These are phyloP conservation scores for Berkeleyomyces basicola DNA, from an alignment of 2,329 filamentous ascomycete species.

Conservation along the genomic window DNA sequence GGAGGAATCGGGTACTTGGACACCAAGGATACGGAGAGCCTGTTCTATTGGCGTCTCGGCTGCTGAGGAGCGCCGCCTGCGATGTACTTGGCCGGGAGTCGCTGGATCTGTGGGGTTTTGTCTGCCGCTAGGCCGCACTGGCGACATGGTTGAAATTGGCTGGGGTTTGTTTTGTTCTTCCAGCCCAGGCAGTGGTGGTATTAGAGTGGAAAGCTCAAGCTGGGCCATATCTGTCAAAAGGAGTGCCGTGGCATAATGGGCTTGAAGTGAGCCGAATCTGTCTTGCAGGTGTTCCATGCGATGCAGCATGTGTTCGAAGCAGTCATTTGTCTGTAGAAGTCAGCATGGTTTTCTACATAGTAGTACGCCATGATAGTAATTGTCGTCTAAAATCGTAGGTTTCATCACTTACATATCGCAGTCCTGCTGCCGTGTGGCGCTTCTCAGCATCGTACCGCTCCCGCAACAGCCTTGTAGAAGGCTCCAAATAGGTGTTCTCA, in stretches of 20 bases:
- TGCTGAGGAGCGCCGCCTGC: not conserved
- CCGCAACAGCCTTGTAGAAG: constrained; percentile 33
- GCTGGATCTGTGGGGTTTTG: not conserved
- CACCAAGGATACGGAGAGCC: not conserved
- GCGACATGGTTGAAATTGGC: not conserved
- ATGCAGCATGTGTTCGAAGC: constrained; percentile 26
- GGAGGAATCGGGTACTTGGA: not conserved
- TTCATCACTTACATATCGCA: constrained; percentile 31
- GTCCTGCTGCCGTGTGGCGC: constrained; percentile 29
- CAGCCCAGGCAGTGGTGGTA: not conserved
- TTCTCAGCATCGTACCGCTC: constrained; percentile 28
- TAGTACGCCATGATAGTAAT: not conserved
- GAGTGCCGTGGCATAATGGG: not conserved
- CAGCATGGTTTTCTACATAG: constrained; percentile 14
- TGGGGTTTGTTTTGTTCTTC: not conserved
- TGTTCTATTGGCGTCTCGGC: not conserved
- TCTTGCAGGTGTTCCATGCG: not conserved
- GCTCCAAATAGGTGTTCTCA: constrained; percentile 49
- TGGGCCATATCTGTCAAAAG: not conserved
- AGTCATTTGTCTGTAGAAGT: constrained; percentile 31
- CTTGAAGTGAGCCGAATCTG: not conserved
- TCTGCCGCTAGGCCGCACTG: not conserved
- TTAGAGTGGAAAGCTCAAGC: not conserved
- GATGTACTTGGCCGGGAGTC: not conserved
- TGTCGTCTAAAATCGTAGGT: not conserved